Base-by-base conservation (phyloP, 306 rosid species). In the Datisca glomerata region DNA sequence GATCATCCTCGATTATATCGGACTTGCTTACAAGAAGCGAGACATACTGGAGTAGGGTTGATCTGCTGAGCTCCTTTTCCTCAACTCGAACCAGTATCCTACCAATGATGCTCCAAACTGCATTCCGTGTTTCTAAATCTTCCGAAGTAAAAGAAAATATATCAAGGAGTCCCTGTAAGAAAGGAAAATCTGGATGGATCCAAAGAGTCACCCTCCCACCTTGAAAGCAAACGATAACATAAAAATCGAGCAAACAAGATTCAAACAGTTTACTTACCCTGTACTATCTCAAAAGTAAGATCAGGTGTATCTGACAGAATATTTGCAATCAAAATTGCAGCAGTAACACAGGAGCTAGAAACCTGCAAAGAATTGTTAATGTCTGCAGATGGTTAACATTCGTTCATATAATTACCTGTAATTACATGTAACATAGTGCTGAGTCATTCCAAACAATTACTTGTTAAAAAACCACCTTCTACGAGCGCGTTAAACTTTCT, bases 1-100 rank as follows among this genome's bases (percentile, higher is more conserved):
- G 93, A 57, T 79, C 94, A 46, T 87, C 94, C 62, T 87, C 97
- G 31, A 87, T 87, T 42, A 67, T 72, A 60, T 82, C 93, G 24
- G 64, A 47, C 68, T 71, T 87, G 62, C 53, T 41, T 18, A 74
- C 82, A 55, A 87, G 65, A 47, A 82, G 64, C 0, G 61, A 67
- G 58, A 72, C 83, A 19, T 63, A 70, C n/a, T 57, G 64, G 47
- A 41, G 45, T 22, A 83, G 56, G 65, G 59, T 61, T 67, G 83
- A 57, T 13, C 24, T 37, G 47, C 65, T 83, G 64, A 83, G 71
- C 47, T 68, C 89, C 33, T 63, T 68, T 73, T 69, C 83, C 13
- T 9, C 58, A 58, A 83, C 49, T 67, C 47, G 78, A 56, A 79
- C 37, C 40, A 87, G 41, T 50, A 87, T 42, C 69, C 89, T 63